A percentile compares a stretch with the other conserved stretches of the same genome.
Conservation (phyloP, 2,329 filamentous ascomycete species). For the Dactylonectria estremocensis region DNA sequence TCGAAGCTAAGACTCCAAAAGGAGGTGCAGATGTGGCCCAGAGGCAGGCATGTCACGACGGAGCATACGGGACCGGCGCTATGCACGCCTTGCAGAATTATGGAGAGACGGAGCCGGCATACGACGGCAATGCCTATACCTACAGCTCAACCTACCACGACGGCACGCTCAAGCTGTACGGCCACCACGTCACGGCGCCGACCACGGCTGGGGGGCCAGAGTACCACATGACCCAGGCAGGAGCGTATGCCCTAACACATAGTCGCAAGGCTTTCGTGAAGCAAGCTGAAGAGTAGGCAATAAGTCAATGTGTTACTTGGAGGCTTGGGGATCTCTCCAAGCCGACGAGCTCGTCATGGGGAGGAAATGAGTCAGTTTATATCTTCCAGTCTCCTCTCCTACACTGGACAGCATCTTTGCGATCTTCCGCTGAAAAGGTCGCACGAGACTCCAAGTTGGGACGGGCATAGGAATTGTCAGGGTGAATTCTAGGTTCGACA, state of each 20-base stretch:
- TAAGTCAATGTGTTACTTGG: too few relatives aligned
- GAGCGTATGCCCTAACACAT: slow-evolving; percentile 46
- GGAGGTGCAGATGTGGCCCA: slow-evolving; percentile 47
- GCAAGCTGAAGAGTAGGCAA: too few relatives aligned
- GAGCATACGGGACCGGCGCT: slow-evolving; percentile 54
- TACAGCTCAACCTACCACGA: slow-evolving; percentile 56
- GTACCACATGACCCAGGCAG: slow-evolving; percentile 59
- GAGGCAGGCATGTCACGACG: slow-evolving; percentile 55
- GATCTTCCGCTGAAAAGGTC: too few relatives aligned
- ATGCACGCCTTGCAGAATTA: slow-evolving; percentile 58
- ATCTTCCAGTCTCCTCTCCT: too few relatives aligned
- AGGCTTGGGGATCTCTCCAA: too few relatives aligned
- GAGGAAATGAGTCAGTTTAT: too few relatives aligned
- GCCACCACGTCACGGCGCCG: slow-evolving; percentile 54
- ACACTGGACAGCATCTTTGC: too few relatives aligned
- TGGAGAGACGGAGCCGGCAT: slow-evolving; percentile 46
- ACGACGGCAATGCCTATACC: slow-evolving; percentile 58
- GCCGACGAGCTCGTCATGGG: too few relatives aligned
- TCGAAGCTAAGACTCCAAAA: slow-evolving; percentile 56
- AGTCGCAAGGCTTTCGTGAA: slow-evolving; percentile 48
- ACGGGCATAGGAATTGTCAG: too few relatives aligned
- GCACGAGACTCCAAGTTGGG: too few relatives aligned
- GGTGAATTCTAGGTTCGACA: too few relatives aligned
- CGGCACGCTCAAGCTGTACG: slow-evolving; percentile 56
- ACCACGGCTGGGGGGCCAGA: slow-evolving; percentile 49